These are phyloP conservation scores for Cucumis cinereus DNA, from an alignment of 306 rosid species.

Conservation along the genomic window DNA sequence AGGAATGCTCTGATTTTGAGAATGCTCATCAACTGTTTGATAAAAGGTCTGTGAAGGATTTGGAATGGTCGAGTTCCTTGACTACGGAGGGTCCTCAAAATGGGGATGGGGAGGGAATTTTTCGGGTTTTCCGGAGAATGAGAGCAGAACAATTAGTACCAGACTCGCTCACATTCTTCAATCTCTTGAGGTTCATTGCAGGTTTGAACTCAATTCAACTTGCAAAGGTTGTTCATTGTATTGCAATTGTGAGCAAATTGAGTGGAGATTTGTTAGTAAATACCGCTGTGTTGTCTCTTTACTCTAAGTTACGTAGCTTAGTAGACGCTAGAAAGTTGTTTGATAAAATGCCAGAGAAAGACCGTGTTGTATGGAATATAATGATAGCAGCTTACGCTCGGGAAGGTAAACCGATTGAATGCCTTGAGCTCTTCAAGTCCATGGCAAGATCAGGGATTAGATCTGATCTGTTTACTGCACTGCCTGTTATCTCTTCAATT, in stretches of 20 bases:
- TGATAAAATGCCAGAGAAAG: constrained; percentile 52
- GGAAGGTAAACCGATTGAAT: constrained; percentile 21
- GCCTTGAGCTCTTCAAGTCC: constrained; percentile 31
- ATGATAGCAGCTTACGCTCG: constrained; percentile 44
- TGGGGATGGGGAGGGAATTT: constrained; percentile 22
- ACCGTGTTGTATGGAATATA: constrained; percentile 67
- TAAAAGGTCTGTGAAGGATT: constrained; percentile 4
- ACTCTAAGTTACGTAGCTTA: constrained; percentile 40
- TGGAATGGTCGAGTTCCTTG: constrained; percentile 28
- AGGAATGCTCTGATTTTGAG: constrained; percentile 5
- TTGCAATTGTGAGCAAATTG: constrained; percentile 32
- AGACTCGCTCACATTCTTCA: constrained; percentile 22
- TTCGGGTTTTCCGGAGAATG: constrained; percentile 25
- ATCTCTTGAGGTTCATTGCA: constrained; percentile 33
- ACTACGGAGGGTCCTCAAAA: constrained; percentile 28
- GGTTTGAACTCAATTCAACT: constrained; percentile 26
- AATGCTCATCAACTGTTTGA: constrained; percentile 16
- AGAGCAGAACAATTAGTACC: constrained; percentile 26
- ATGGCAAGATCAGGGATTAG: constrained; percentile 49
- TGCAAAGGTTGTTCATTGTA: constrained; percentile 37
- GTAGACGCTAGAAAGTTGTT: constrained; percentile 34
- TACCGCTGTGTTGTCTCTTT: constrained; percentile 62
- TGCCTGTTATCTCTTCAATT: constrained; percentile 55
- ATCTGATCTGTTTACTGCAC: constrained; percentile 59
- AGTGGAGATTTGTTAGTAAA: constrained; percentile 35